Evolutionary conservation across 805 yeast genomes (phyloP), one percentile per base, ranked within the genome.

Genomic region (Metschnikowia aberdeeniae): DNA sequence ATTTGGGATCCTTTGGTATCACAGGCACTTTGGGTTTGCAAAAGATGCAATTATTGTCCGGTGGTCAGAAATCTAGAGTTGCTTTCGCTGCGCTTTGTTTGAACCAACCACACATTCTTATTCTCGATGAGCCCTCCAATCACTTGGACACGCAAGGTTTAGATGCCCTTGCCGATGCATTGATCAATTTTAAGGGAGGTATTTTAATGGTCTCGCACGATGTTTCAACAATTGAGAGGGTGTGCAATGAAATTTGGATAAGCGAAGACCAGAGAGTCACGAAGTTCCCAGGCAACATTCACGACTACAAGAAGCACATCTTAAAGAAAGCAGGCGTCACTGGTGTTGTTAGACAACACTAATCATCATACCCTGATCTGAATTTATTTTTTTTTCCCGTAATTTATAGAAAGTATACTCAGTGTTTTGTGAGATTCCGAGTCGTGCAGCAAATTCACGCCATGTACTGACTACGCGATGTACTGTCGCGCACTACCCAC

Each of bases 61-160:
- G 98, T 68, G 99, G 99, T 74, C 99, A 93, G 63, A 93, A 93
- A 66, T 89, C 97, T 24, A 81, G 99, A 70, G 99, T 93, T 43
- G 98, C 98, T 0, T 93, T 93, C 70, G 98, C 99, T 7, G 92
- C 97, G 12, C 75, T 93, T 53, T 89, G 97, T 69, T 74, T 93
- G 58, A 78, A 78, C 50, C 84, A 86, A 51, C 99, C 99, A 14
- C 99, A 93, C 64, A 81, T 93, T 36, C 75, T 93, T 59, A 82
- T 93, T 59, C 72, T 93, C 54, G 99, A 93, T 75, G 99, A 93
- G 77, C 99, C 99, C 67, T 87, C 97, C 6, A 93, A 93, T 70
- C 99, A 93, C 70, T 81, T 93, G 77, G 99, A 93, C 84, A 92
- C 97, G 7, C 84, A 95, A 30, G 99, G 97, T 78, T 74, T 93